Evolutionary conservation across 306 rosid species (phyloP).

Genomic region (Corylus avellana): DNA sequence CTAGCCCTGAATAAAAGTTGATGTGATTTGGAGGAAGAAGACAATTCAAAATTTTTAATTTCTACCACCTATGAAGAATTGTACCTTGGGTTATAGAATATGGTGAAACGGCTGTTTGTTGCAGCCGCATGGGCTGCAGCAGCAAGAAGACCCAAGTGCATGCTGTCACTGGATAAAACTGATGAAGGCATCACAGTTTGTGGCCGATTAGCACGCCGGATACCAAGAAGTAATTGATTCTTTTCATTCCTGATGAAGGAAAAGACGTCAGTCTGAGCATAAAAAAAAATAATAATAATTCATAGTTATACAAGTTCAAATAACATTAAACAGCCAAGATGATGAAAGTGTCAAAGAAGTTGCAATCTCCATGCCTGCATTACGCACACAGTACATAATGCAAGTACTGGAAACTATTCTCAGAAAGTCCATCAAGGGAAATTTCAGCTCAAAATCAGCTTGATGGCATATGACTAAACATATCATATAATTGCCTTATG

Average conservation of each 20-base stretch:
- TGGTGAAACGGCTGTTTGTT: conserved; percentile 93
- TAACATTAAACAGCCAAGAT: conserved; percentile 2
- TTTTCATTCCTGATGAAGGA: conserved; percentile 74
- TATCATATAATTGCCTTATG: conserved; percentile 2
- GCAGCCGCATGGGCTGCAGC: conserved; percentile 99
- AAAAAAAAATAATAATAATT: neutral
- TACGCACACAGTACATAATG: neutral
- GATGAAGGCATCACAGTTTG: conserved; percentile 99
- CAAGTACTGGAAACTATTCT: neutral
- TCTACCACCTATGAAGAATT: neutral
- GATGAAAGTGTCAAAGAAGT: neutral
- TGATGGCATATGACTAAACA: conserved; percentile 5
- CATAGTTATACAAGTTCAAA: neutral
- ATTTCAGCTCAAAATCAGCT: conserved; percentile 6
- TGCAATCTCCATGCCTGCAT: neutral
- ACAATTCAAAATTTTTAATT: neutral
- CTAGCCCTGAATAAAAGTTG: conserved; percentile 66
- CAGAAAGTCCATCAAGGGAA: conserved; percentile 20
- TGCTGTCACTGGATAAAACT: conserved; percentile 95
- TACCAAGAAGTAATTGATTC: conserved; percentile 91
- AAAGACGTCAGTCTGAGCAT: conserved; percentile 12
- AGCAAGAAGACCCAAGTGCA: conserved; percentile 99
- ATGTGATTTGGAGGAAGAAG: neutral
- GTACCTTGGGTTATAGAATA: conserved; percentile 96
- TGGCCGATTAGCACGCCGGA: conserved; percentile 86